A percentile compares a stretch with the other conserved stretches of the same genome.
Evolutionary conservation across 1,139 yeast species (phyloP).

Genomic region (Ogataea hybrid): DNA sequence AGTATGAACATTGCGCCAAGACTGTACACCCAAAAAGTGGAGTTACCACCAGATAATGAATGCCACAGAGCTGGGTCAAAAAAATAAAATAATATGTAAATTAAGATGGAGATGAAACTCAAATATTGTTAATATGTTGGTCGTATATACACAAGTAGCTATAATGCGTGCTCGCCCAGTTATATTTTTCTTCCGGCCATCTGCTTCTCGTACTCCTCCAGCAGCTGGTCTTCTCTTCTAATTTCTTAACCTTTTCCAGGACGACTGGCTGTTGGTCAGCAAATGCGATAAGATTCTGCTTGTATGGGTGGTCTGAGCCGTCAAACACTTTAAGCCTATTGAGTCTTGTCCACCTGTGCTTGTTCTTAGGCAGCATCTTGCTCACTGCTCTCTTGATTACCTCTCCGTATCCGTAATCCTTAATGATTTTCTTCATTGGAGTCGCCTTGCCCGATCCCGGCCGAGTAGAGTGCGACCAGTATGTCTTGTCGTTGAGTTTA

Average conservation of each 20-base stretch:
- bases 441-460: slow-evolving; percentile 88
- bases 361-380: slow-evolving; percentile 95
- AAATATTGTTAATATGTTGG: background rate
- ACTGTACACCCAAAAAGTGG: slow-evolving; percentile 58
- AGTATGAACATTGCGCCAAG: slow-evolving; percentile 96
- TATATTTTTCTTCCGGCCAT: slow-evolving; percentile 22
- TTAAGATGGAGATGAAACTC: background rate
- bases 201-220: slow-evolving; percentile 26
- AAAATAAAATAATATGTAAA: slow-evolving; percentile 9
- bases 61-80: background rate
- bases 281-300: slow-evolving; percentile 76
- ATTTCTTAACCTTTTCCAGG: slow-evolving; percentile 39
- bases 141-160: slow-evolving; percentile 6
- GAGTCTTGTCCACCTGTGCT: slow-evolving; percentile 72
- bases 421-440: slow-evolving; percentile 76
- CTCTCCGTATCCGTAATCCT: slow-evolving; percentile 84
- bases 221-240: slow-evolving; percentile 35
- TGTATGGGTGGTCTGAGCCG: slow-evolving; percentile 86
- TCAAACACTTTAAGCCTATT: slow-evolving; percentile 85
- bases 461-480: slow-evolving; percentile 86
- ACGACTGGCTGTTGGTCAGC: slow-evolving; percentile 74
- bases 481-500: slow-evolving; percentile 77
- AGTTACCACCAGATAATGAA: slow-evolving; percentile 23
- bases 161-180: slow-evolving; percentile 1
- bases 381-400: slow-evolving; percentile 81